phyloP scores from a whole-genome alignment of 2,329 filamentous ascomycete genomes.

The Fusarium humuli region DNA sequence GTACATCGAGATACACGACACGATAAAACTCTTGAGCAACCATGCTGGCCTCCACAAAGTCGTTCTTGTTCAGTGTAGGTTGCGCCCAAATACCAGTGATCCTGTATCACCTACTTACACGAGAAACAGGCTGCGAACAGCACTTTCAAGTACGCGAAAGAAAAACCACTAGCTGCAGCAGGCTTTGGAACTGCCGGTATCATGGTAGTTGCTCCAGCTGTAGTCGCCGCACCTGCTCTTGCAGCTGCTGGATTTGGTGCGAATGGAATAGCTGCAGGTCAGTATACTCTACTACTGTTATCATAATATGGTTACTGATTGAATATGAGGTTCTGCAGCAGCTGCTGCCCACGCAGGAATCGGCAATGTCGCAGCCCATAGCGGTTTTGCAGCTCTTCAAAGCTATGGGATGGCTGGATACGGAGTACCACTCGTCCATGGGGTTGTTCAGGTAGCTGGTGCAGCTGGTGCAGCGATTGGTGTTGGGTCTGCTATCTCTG shows the following conservation, averaged over 20 bases:
- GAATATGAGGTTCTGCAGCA: background rate
- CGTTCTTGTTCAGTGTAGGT: background rate
- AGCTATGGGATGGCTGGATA: conserved; percentile 49
- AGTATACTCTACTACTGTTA: background rate
- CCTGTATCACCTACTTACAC: background rate
- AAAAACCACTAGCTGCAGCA: conserved; percentile 1
- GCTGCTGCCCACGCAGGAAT: conserved; percentile 42
- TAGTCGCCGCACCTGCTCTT: conserved; percentile 25
- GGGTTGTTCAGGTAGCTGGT: conserved; percentile 22
- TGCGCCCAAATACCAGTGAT: background rate
- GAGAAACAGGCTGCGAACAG: background rate
- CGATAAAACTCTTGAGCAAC: background rate
- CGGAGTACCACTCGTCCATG: conserved; percentile 36
- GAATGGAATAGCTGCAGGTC: conserved; percentile 36
- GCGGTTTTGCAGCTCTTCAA: conserved; percentile 48
- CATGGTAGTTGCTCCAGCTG: conserved; percentile 20
- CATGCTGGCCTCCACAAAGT: background rate
- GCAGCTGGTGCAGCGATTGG: background rate
- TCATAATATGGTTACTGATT: background rate
- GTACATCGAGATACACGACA: background rate
- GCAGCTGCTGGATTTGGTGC: conserved; percentile 32
- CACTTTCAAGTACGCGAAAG: background rate
- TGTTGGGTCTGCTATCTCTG: background rate
- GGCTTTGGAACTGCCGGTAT: conserved; percentile 13
- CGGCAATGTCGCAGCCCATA: conserved; percentile 42